Percentiles rank a stretch among this genome's conserved stretches.
These are phyloP conservation scores for Epichloe typhina DNA, from an alignment of 2,329 filamentous ascomycete genomes.

Conservation along the genomic window DNA sequence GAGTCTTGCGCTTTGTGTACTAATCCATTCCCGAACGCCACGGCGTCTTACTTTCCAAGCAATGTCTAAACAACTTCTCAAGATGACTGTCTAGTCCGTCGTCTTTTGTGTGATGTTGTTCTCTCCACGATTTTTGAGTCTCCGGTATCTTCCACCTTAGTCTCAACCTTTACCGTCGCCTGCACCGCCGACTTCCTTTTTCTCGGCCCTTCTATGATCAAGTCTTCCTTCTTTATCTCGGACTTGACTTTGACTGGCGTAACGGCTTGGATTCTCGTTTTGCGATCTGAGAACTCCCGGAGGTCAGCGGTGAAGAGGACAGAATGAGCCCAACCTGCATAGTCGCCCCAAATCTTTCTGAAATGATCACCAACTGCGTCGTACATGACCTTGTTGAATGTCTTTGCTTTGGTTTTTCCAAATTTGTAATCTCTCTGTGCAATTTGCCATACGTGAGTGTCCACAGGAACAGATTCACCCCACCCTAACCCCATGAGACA, in stretches of 20 bases:
- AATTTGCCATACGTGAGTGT: conserved; percentile 98
- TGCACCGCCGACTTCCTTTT: conserved; percentile 14
- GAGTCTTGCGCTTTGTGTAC: no score
- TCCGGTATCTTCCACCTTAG: conserved; percentile 12
- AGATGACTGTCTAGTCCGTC: conserved; percentile 11
- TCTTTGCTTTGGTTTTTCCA: conserved; percentile 70
- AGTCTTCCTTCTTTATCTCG: conserved; percentile 13
- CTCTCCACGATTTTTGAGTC: conserved; percentile 10
- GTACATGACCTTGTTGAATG: conserved; percentile 78
- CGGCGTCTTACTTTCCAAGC: background rate
- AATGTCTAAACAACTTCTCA: background rate
- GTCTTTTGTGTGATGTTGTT: conserved; percentile 16
- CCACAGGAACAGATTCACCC: conserved; percentile 88
- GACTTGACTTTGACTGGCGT: background rate
- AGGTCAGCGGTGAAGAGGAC: conserved; percentile 93
- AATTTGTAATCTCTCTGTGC: conserved; percentile 93
- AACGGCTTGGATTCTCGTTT: conserved; percentile 11
- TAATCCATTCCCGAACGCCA: no score
- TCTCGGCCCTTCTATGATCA: conserved; percentile 12
- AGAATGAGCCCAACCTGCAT: conserved; percentile 95
- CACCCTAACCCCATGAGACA: conserved; percentile 93
- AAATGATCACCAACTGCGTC: conserved; percentile 86
- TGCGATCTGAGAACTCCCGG: conserved; percentile 63
- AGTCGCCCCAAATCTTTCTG: conserved; percentile 74
- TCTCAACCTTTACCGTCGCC: conserved; percentile 7